Evolutionary conservation across 306 rosid genomes (phyloP), one percentile per base, ranked within the genome.

Genomic region (Leucaena leucocephala): DNA sequence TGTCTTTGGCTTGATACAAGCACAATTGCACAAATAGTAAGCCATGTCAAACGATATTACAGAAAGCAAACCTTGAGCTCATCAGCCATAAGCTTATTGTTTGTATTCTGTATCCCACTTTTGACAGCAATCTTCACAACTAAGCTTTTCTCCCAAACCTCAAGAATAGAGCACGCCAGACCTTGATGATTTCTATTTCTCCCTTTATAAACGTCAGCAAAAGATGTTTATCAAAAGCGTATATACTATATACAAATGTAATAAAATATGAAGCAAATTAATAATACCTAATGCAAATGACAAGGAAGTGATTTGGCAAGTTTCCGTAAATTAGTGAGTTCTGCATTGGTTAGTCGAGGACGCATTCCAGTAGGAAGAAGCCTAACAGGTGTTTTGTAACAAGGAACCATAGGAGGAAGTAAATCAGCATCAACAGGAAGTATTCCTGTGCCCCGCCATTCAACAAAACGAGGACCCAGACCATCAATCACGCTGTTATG

Each of bases 361-460:
- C 86, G 87, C 97, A 93, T 87, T 75, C 93, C 94, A 3, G 91
- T 81, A 14, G 98, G 98, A 79, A 93, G 98, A 82, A 89, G 88
- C 83, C 99, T 93, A 81, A 90, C 87, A 72, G 99, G 99, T 35
- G 94, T 89, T 80, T 75, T 93, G 84, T 93, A 93, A 61, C 86
- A 96, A 19, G 98, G 96, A 76, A 95, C 46, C 13, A 44, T 86
- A n/a, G 88, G 87, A 57, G 94, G 91, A 81, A 95, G 97, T 50
- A 90, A 84, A 88, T 95, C 99, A 42, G 98, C 99, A 90, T 95
- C 96, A 79, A 95, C 88, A 48, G 99, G 99, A 84, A 93, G 90
- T 74, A 92, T 81, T 81, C 98, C 98, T 0, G 93, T 91, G 39
- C 97, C 97, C 99, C 99, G 93, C 95, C 95, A 95, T 59, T 89